Conservation (phyloP, 2,329 filamentous ascomycete species). For the Botryosphaeria agaves region DNA sequence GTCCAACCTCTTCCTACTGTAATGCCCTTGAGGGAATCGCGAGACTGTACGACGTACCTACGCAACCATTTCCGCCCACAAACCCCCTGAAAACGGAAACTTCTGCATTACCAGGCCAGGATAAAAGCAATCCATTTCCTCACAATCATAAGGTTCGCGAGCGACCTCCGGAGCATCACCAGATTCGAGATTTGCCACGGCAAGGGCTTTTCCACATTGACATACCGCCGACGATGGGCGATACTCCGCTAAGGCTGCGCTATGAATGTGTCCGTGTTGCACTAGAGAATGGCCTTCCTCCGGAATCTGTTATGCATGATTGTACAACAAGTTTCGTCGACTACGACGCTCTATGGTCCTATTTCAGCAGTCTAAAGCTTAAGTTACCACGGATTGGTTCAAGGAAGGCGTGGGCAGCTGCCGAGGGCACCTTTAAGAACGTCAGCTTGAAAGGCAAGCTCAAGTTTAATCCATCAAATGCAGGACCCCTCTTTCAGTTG, state of each 20-base stretch:
- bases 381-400: neutral
- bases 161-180: conserved; percentile 1
- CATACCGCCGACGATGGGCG: neutral
- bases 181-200: neutral
- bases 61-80: neutral
- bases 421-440: conserved; percentile 1
- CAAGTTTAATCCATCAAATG: conserved; percentile 3
- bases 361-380: neutral
- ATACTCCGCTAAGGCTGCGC: neutral
- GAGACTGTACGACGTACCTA: neutral
- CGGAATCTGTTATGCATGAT: neutral
- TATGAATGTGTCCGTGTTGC: conserved; percentile 1
- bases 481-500: conserved; percentile 8
- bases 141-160: neutral
- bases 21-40: too few species aligned
- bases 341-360: neutral
- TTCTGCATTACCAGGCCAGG: neutral
- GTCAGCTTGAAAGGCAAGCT: conserved; percentile 1
- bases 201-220: conserved; percentile 1
- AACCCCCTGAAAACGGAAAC: neutral
- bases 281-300: neutral
- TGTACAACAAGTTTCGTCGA: neutral
- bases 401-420: neutral
- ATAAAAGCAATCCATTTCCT: neutral
- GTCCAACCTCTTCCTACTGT: too few species aligned